Conservation (phyloP, 495 filamentous ascomycete genomes). For the Neurospora sp. region DNA sequence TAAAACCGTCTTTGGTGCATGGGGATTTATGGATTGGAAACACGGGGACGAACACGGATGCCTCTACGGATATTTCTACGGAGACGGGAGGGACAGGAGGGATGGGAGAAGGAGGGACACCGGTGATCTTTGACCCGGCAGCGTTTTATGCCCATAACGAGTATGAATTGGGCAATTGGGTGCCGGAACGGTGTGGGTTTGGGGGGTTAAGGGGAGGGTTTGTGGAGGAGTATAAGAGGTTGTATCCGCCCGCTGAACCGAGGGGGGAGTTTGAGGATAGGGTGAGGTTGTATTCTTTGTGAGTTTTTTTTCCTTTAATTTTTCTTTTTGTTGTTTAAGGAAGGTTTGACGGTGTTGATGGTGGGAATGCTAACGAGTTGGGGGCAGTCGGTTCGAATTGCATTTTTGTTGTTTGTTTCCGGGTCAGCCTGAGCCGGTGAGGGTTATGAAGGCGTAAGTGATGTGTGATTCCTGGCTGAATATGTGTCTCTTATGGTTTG, state of each 20-base stretch:
- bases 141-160: conserved; percentile 28
- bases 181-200: not conserved
- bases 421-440: not conserved
- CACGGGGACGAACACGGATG: conserved; percentile 24
- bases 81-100: too few relatives aligned
- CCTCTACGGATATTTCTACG: too few relatives aligned
- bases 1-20: conserved; percentile 39
- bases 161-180: conserved; percentile 4
- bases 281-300: not conserved
- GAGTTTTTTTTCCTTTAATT: not conserved
- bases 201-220: not conserved
- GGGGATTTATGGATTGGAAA: conserved; percentile 43
- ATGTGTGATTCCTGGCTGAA: not conserved
- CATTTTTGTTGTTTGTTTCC: not conserved
- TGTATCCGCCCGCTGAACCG: not conserved
- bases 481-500: not conserved
- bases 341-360: not conserved
- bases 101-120: too few relatives aligned
- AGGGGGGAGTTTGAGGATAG: not conserved
- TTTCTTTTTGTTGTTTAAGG: not conserved
- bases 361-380: not conserved
- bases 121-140: conserved; percentile 37
- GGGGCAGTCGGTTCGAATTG: not conserved
- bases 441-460: not conserved
- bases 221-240: not conserved